Evolutionary conservation across 768 basidiomycete species (phyloP).

Genomic region (Rhizopogon rudus): DNA sequence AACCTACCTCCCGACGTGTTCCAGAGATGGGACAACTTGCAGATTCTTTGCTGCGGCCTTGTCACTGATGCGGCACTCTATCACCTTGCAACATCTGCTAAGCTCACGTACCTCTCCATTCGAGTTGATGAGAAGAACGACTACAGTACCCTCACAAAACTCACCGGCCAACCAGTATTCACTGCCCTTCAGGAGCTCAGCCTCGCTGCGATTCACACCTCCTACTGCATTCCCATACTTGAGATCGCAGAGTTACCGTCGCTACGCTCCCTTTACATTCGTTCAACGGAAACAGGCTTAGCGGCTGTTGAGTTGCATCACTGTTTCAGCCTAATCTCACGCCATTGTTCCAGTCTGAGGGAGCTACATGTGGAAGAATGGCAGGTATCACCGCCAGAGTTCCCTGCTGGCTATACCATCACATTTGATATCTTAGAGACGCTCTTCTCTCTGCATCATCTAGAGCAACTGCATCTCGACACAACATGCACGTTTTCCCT

Average conservation of each 20-base stretch:
- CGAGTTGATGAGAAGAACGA: neutral
- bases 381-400: neutral
- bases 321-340: neutral
- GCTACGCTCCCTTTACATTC: neutral
- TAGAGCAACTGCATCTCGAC: neutral
- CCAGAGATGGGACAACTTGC: neutral
- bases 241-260: neutral
- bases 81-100: neutral
- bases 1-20: neutral
- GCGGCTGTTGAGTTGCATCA: neutral
- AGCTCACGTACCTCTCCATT: neutral
- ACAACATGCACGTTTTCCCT: conserved; percentile 2
- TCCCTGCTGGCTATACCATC: neutral
- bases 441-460: neutral
- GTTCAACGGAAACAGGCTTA: neutral
- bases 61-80: neutral
- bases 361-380: neutral
- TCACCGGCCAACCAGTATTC: neutral
- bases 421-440: neutral
- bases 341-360: neutral
- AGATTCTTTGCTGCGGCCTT: neutral
- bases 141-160: neutral
- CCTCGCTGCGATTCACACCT: neutral
- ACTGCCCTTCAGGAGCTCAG: neutral
- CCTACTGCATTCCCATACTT: neutral